Evolutionary conservation across 805 yeast species (phyloP).

Genomic region (Saturnispora bothae): DNA sequence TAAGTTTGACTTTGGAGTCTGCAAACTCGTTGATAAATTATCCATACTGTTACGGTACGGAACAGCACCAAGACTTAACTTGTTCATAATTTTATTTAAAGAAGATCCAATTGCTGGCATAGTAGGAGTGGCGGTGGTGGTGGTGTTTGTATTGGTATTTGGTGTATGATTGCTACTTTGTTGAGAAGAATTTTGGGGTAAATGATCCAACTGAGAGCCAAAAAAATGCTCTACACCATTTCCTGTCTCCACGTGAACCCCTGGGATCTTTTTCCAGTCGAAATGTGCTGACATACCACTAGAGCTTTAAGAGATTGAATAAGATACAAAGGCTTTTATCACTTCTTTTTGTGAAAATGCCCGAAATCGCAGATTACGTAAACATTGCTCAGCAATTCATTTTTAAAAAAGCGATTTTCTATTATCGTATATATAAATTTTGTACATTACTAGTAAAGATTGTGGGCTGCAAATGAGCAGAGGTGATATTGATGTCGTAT

Average conservation of each 20-base stretch:
- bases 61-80: not conserved
- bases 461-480: too few species aligned
- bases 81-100: constrained; percentile 2
- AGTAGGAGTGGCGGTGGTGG: too few species aligned
- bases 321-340: too few species aligned
- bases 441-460: too few species aligned
- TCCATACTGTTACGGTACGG: constrained; percentile 6
- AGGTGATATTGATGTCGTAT: too few species aligned
- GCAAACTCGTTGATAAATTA: not conserved
- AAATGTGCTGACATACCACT: constrained; percentile 13
- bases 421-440: too few species aligned
- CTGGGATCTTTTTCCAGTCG: constrained; percentile 19
- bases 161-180: not conserved
- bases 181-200: too few species aligned
- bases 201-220: not conserved
- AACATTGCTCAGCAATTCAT: too few species aligned
- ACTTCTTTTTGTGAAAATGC: too few species aligned
- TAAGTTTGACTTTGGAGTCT: not conserved
- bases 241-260: constrained; percentile 8
- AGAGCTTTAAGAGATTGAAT: not conserved
- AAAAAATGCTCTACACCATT: not conserved
- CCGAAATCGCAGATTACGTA: too few species aligned
- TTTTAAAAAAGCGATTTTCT: too few species aligned
- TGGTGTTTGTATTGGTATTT: too few species aligned
- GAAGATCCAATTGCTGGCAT: not conserved